phyloP scores from a whole-genome alignment of 176 grass and related monocot species.

The Zoysia pacifica region DNA sequence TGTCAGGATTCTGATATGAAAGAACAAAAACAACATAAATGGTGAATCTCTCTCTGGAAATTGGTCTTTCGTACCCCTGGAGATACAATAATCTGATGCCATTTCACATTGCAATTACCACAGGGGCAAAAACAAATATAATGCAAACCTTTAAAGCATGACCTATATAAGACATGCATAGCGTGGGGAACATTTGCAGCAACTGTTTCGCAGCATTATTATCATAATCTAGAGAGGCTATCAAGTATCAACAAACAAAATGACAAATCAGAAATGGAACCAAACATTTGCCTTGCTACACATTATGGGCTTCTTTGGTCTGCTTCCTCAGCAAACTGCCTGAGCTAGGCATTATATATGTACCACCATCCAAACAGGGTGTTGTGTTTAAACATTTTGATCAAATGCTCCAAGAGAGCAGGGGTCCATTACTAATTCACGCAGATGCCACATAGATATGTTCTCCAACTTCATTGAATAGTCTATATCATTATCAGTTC shows the following conservation, averaged over 20 bases:
- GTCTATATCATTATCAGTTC: not conserved
- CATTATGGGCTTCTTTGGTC: not conserved
- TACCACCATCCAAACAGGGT: not conserved
- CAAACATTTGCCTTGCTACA: not conserved
- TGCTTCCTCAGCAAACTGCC: too few relatives aligned
- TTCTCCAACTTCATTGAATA: conserved; percentile 2
- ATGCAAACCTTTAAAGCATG: not conserved
- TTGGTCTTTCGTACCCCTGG: not conserved
- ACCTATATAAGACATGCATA: not conserved
- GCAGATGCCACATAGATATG: not conserved
- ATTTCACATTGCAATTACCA: not conserved
- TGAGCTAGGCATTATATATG: too few relatives aligned
- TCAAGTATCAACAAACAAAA: not conserved
- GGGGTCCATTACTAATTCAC: not conserved
- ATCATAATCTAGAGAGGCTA: not conserved
- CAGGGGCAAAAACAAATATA: not conserved
- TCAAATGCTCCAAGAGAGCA: not conserved
- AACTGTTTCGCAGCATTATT: not conserved
- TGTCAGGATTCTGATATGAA: not conserved
- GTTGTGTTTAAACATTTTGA: not conserved
- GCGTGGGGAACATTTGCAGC: not conserved
- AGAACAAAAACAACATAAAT: conserved; percentile 16
- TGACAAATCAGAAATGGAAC: not conserved
- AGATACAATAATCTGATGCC: not conserved
- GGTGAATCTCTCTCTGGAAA: not conserved